phyloP scores from a whole-genome alignment of 371 early-diverging fungal species.

The Dichotomocladium elegans region DNA sequence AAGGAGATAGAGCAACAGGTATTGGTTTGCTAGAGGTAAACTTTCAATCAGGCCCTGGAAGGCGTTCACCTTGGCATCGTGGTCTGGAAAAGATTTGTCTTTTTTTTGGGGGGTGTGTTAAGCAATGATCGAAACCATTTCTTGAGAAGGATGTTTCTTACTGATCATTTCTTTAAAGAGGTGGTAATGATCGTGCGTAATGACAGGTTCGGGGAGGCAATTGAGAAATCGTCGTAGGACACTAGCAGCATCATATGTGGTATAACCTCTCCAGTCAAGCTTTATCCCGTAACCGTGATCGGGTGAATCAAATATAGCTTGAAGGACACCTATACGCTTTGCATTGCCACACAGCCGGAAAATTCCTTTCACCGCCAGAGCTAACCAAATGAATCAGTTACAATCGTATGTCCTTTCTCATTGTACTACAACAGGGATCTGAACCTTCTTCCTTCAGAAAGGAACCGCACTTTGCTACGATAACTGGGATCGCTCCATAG shows the following conservation, averaged over 20 bases:
- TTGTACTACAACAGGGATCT: neutral
- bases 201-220: slow-evolving; percentile 51
- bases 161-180: slow-evolving; percentile 43
- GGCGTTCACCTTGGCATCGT: neutral
- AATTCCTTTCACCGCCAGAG: slow-evolving; percentile 14
- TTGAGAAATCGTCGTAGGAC: slow-evolving; percentile 51
- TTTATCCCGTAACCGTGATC: slow-evolving; percentile 42
- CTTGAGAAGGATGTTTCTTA: no score
- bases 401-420: neutral
- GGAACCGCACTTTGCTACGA: slow-evolving; percentile 49
- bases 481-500: slow-evolving; percentile 44
- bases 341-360: slow-evolving; percentile 32
- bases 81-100: neutral
- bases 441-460: slow-evolving; percentile 45
- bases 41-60: slow-evolving; percentile 48
- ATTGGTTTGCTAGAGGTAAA: slow-evolving; percentile 50
- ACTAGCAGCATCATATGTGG: slow-evolving; percentile 56
- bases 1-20: slow-evolving; percentile 53
- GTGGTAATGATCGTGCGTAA: slow-evolving; percentile 41
- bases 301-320: slow-evolving; percentile 48
- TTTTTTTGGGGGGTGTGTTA: no score
- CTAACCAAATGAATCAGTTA: slow-evolving; percentile 3
- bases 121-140: no score
- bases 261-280: slow-evolving; percentile 47
- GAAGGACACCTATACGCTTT: slow-evolving; percentile 46